A percentile compares a stretch with the other conserved stretches of the same genome.
Evolutionary conservation across 2,329 filamentous ascomycete species (phyloP).

Genomic region (Mariannaea elegans): DNA sequence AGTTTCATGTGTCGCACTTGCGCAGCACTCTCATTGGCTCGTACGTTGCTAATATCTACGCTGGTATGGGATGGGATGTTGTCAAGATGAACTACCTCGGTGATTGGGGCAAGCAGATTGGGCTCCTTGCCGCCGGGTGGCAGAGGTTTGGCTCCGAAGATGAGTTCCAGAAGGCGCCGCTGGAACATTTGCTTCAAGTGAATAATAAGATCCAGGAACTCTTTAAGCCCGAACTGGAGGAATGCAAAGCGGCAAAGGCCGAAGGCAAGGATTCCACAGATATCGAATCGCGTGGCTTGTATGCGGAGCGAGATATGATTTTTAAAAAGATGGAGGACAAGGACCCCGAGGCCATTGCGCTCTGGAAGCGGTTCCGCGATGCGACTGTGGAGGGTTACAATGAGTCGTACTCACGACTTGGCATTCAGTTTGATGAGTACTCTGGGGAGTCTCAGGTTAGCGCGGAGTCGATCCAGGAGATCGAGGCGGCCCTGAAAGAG

Average conservation of each 20-base stretch:
- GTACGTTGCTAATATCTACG: constrained; percentile 72
- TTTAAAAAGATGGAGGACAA: constrained; percentile 68
- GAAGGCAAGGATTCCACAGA: constrained; percentile 48
- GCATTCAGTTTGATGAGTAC: constrained; percentile 67
- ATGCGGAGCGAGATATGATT: constrained; percentile 61
- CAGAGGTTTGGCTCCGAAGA: constrained; percentile 72
- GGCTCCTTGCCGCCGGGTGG: constrained; percentile 72
- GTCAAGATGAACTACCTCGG: constrained; percentile 76
- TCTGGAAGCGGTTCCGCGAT: constrained; percentile 65
- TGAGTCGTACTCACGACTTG: constrained; percentile 62
- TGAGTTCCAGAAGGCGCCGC: constrained; percentile 69
- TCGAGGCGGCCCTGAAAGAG: constrained; percentile 66
- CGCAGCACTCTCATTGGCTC: constrained; percentile 76
- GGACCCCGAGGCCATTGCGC: constrained; percentile 59
- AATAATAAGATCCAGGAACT: constrained; percentile 73
- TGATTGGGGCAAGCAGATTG: constrained; percentile 77
- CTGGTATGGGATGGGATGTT: constrained; percentile 73
- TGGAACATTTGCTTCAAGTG: constrained; percentile 74
- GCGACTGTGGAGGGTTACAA: constrained; percentile 63
- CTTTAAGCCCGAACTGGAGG: constrained; percentile 69
- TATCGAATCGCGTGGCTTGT: constrained; percentile 50
- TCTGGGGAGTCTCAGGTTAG: constrained; percentile 72
- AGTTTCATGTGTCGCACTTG: constrained; percentile 75
- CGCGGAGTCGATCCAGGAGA: constrained; percentile 62
- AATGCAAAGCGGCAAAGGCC: constrained; percentile 56